phyloP scores from a whole-genome alignment of 1,139 yeast genomes.

The Pichia sp. region DNA sequence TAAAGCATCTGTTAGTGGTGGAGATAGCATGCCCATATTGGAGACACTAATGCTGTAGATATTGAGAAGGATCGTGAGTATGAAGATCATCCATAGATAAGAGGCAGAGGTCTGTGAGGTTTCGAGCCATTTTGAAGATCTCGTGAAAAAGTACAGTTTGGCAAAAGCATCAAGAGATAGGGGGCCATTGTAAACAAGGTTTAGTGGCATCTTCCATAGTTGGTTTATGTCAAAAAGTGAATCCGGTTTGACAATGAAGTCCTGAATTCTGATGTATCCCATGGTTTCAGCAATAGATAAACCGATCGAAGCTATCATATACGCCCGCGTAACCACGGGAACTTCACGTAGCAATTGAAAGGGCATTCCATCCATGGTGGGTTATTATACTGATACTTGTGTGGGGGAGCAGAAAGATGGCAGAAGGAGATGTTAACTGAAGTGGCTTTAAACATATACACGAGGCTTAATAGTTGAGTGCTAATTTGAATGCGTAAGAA shows the following conservation, averaged over 20 bases:
- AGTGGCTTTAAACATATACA: too few species aligned
- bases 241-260: constrained; percentile 7
- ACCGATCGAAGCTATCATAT: constrained; percentile 26
- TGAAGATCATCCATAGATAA: constrained; percentile 34
- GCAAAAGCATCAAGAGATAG: constrained; percentile 32
- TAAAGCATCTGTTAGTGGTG: constrained; percentile 31
- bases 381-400: too few species aligned
- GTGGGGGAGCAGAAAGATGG: too few species aligned
- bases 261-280: constrained; percentile 23
- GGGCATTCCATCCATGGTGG: constrained; percentile 29
- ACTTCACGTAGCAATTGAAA: constrained; percentile 31
- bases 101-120: constrained; percentile 31
- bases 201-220: constrained; percentile 8
- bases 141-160: constrained; percentile 31
- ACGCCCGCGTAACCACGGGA: constrained; percentile 34
- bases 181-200: constrained; percentile 31
- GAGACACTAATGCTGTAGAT: constrained; percentile 27
- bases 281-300: constrained; percentile 28
- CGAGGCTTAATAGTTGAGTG: too few species aligned
- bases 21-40: constrained; percentile 31
- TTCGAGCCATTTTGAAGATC: constrained; percentile 37
- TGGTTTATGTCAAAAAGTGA: not conserved
- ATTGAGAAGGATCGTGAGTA: constrained; percentile 26
- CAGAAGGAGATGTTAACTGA: too few species aligned
- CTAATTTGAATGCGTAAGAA: too few species aligned